Percentiles rank a stretch among this genome's conserved stretches.
These are phyloP conservation scores for Pythium scleroteichum DNA, from an alignment of 352 stramenopile genomes.

Conservation along the genomic window DNA sequence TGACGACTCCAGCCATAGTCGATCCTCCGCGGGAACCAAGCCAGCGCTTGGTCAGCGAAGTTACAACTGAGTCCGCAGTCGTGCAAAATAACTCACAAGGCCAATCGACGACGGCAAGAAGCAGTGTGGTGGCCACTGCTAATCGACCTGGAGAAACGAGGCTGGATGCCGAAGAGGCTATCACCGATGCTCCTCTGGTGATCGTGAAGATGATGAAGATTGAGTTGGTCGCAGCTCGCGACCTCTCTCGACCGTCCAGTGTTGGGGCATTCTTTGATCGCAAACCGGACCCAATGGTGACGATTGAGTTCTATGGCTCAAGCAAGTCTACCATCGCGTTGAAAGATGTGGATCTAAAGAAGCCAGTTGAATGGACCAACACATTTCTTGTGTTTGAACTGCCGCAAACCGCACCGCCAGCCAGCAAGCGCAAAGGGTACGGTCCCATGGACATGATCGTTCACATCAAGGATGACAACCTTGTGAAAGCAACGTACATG, in stretches of 20 bases:
- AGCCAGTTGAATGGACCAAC: conserved; percentile 31
- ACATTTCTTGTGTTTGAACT: conserved; percentile 31
- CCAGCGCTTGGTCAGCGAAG: too few species aligned
- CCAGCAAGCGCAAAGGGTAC: conserved; percentile 22
- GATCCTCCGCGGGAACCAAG: too few species aligned
- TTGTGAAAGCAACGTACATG: conserved; percentile 48
- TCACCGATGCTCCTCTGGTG: neutral
- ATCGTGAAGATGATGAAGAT: conserved; percentile 29
- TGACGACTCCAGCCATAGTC: too few species aligned
- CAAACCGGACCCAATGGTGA: conserved; percentile 41
- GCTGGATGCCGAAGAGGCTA: neutral
- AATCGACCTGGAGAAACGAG: too few species aligned
- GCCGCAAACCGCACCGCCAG: neutral
- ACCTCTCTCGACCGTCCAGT: conserved; percentile 34
- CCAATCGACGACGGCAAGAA: neutral
- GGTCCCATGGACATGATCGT: conserved; percentile 29
- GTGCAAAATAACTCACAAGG: neutral
- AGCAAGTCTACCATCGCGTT: conserved; percentile 23
- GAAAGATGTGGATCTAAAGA: conserved; percentile 46
- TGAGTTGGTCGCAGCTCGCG: conserved; percentile 32
- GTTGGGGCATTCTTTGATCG: conserved; percentile 40
- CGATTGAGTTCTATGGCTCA: conserved; percentile 33
- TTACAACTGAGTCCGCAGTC: too few species aligned
- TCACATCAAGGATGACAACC: conserved; percentile 44
- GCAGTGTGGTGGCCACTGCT: too few species aligned